Conservation (phyloP, 2,329 filamentous ascomycete species). For the Myotisia sp. region DNA sequence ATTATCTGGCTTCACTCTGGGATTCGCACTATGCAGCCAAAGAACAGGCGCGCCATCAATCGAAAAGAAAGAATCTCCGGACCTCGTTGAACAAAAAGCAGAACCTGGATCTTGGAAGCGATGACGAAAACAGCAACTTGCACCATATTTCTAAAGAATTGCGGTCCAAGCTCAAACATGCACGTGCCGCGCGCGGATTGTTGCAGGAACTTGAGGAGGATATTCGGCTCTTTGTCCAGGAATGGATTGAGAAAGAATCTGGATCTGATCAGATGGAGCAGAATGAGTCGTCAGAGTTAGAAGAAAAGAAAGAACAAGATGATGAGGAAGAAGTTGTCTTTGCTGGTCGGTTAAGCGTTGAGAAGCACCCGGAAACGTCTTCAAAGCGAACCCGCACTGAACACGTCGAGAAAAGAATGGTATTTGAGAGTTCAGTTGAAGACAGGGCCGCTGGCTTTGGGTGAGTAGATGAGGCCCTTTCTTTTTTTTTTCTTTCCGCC, state of each 20-base stretch:
- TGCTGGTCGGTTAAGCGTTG: conserved; percentile 58
- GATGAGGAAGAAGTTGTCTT: conserved; percentile 87
- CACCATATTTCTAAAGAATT: conserved; percentile 61
- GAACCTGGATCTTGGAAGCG: conserved; percentile 7
- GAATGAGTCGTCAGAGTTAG: conserved; percentile 8
- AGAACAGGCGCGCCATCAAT: conserved; percentile 23
- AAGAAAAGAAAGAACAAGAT: conserved; percentile 25
- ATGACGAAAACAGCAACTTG: conserved; percentile 22
- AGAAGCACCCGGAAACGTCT: conserved; percentile 38
- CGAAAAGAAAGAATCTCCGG: conserved; percentile 11
- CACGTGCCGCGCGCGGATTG: conserved; percentile 62
- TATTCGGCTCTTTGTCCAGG: conserved; percentile 57
- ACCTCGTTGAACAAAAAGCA: conserved; percentile 21
- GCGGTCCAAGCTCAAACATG: conserved; percentile 63
- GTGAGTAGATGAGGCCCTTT: no score
- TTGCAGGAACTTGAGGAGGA: conserved; percentile 75
- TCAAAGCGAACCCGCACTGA: conserved; percentile 21
- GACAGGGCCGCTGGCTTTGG: conserved; percentile 61
- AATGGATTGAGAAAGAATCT: conserved; percentile 42
- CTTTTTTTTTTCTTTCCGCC: conserved; percentile 1
- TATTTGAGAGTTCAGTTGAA: conserved; percentile 66
- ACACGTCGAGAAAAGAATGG: conserved; percentile 45
- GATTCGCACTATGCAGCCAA: conserved; percentile 43
- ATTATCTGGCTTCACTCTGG: conserved; percentile 79
- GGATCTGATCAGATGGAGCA: conserved; percentile 17